Percentiles rank a stretch among this genome's conserved stretches.
Evolutionary conservation across 2,329 filamentous ascomycete genomes (phyloP).

Genomic region (Penicillium sp.): DNA sequence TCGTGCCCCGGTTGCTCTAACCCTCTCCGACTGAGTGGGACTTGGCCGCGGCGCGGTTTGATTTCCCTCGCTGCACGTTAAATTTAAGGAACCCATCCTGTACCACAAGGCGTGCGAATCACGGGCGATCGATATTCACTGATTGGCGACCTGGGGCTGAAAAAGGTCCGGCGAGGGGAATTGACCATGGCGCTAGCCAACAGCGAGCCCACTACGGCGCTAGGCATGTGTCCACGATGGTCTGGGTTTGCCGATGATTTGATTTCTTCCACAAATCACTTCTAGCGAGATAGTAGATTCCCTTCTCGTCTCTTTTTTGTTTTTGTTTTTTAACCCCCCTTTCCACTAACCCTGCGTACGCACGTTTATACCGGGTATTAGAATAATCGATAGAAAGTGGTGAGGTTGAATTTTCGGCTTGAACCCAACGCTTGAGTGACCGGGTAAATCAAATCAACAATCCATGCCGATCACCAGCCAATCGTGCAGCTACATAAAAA

Average conservation of each 20-base stretch:
- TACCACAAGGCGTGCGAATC: constrained; percentile 19
- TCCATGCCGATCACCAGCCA: constrained; percentile 7
- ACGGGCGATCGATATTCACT: constrained; percentile 6
- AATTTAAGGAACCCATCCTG: constrained; percentile 20
- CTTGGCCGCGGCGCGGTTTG: background rate
- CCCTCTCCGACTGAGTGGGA: background rate
- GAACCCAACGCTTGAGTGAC: background rate
- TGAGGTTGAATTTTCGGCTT: background rate
- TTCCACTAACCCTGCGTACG: too few relatives aligned
- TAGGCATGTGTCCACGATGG: constrained; percentile 4
- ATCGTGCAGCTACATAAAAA: constrained; percentile 6
- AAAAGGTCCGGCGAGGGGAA: constrained; percentile 5
- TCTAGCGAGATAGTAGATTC: background rate
- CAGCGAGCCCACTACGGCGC: constrained; percentile 7
- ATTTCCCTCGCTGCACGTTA: constrained; percentile 13
- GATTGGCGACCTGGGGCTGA: background rate
- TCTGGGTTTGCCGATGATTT: constrained; percentile 1
- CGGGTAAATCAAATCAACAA: background rate
- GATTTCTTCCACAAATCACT: constrained; percentile 16
- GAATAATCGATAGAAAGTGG: background rate
- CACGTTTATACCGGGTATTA: background rate
- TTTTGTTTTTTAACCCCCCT: too few relatives aligned
- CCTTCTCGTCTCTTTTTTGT: background rate
- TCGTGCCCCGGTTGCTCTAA: background rate
- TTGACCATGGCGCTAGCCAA: constrained; percentile 6